phyloP scores from a whole-genome alignment of 2,329 filamentous ascomycete species.

The Ophiocordyceps camponoti-floridani region DNA sequence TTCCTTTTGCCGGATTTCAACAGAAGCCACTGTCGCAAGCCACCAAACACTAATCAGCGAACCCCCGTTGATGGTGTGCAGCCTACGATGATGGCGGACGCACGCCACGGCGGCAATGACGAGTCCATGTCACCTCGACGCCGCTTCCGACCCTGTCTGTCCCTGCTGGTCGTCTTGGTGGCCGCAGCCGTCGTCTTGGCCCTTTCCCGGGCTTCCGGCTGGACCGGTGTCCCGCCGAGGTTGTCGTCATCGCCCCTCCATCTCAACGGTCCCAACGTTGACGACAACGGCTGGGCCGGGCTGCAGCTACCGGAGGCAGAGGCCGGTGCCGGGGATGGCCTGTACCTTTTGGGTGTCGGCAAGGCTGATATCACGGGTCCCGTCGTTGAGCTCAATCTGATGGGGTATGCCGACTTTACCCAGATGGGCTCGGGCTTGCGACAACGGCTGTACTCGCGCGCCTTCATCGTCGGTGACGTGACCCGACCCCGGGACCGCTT shows the following conservation, averaged over 20 bases:
- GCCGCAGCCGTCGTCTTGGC: conserved; percentile 3
- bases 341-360: conserved; percentile 31
- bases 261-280: not conserved
- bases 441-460: conserved; percentile 69
- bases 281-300: not conserved
- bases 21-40: too few relatives aligned
- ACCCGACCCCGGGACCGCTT: conserved; percentile 51
- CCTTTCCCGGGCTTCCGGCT: conserved; percentile 4
- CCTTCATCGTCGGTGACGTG: conserved; percentile 66
- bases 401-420: conserved; percentile 66
- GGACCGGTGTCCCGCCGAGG: conserved; percentile 3
- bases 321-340: not conserved
- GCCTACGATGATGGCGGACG: not conserved
- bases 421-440: conserved; percentile 72
- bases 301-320: not conserved
- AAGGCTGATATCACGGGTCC: conserved; percentile 45
- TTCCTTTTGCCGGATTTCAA: not conserved
- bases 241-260: conserved; percentile 3
- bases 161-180: conserved; percentile 3
- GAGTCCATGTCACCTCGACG: too few relatives aligned
- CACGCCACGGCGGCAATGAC: not conserved
- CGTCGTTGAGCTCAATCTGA: conserved; percentile 76
- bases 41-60: not conserved
- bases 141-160: conserved; percentile 2
- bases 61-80: not conserved